Conservation (phyloP, 2,329 filamentous ascomycete species). For the Lecanicillium sp. region DNA sequence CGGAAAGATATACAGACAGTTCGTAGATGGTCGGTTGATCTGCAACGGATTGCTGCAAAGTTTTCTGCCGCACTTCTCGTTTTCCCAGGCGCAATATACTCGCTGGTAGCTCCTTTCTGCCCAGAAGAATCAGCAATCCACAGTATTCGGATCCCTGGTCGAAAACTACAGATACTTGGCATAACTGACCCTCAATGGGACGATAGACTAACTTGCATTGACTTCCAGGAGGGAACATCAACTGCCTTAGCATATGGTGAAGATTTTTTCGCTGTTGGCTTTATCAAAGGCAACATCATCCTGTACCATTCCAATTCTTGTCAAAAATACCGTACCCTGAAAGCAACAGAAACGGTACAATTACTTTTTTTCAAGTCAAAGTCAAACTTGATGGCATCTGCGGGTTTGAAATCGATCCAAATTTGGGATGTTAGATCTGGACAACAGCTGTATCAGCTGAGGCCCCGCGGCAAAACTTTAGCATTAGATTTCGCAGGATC, state of each 20-base stretch:
- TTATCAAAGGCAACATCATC: constrained; percentile 14
- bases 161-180: constrained; percentile 16
- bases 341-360: constrained; percentile 21
- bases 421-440: constrained; percentile 23
- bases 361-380: constrained; percentile 21
- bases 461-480: constrained; percentile 14
- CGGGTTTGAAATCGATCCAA: constrained; percentile 17
- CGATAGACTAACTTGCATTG: constrained; percentile 21
- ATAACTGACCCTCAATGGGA: constrained; percentile 18
- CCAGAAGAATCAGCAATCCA: constrained; percentile 18
- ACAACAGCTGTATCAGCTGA: constrained; percentile 16
- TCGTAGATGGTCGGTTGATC: constrained; percentile 20
- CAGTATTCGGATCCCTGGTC: constrained; percentile 8
- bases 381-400: constrained; percentile 20
- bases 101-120: constrained; percentile 22
- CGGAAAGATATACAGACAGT: constrained; percentile 10
- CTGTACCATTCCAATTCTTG: constrained; percentile 18
- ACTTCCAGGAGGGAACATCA: constrained; percentile 16
- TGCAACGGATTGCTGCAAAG: constrained; percentile 20
- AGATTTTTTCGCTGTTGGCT: constrained; percentile 18
- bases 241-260: constrained; percentile 18
- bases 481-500: constrained; percentile 20
- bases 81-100: constrained; percentile 22
- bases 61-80: constrained; percentile 19
- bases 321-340: constrained; percentile 17